A percentile compares a stretch with the other conserved stretches of the same genome.
These are phyloP conservation scores for Pseudocercospora macadamiae DNA, from an alignment of 2,329 filamentous ascomycete genomes.

Conservation along the genomic window DNA sequence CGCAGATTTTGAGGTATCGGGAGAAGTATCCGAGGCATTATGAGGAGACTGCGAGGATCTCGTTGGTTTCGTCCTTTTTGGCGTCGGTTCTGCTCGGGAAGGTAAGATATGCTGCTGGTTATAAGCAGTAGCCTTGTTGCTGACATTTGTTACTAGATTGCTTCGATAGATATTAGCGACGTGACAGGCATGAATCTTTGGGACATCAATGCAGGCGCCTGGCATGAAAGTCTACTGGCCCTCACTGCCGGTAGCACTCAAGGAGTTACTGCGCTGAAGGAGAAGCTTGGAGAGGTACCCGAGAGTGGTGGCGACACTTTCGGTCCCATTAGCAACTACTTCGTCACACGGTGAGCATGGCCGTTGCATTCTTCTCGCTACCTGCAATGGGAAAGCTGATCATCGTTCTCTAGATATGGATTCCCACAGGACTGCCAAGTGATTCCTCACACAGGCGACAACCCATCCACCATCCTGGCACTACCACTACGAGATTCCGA, in stretches of 20 bases:
- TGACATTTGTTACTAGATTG: constrained; percentile 49
- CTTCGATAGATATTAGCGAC: constrained; percentile 90
- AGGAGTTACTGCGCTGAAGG: constrained; percentile 66
- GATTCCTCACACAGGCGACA: constrained; percentile 90
- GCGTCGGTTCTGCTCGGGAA: constrained; percentile 85
- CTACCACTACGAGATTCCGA: constrained; percentile 85
- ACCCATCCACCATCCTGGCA: constrained; percentile 91
- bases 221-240: constrained; percentile 74
- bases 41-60: constrained; percentile 78
- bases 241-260: constrained; percentile 69
- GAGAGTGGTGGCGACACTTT: constrained; percentile 79
- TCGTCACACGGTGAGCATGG: constrained; percentile 50
- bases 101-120: constrained; percentile 35
- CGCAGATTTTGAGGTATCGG: constrained; percentile 88
- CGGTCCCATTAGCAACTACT: constrained; percentile 77
- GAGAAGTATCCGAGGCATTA: constrained; percentile 81
- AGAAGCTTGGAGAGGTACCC: constrained; percentile 79
- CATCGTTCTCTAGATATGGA: constrained; percentile 62
- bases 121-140: not conserved
- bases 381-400: not conserved
- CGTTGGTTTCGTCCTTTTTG: constrained; percentile 92
- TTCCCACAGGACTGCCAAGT: constrained; percentile 76
- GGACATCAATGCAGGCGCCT: constrained; percentile 76
- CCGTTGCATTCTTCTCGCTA: not conserved
- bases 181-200: constrained; percentile 97